Evolutionary conservation across 192 early-diverging fungal species (phyloP), one percentile per base, ranked within the genome.

Genomic region (Coemansia sp.): DNA sequence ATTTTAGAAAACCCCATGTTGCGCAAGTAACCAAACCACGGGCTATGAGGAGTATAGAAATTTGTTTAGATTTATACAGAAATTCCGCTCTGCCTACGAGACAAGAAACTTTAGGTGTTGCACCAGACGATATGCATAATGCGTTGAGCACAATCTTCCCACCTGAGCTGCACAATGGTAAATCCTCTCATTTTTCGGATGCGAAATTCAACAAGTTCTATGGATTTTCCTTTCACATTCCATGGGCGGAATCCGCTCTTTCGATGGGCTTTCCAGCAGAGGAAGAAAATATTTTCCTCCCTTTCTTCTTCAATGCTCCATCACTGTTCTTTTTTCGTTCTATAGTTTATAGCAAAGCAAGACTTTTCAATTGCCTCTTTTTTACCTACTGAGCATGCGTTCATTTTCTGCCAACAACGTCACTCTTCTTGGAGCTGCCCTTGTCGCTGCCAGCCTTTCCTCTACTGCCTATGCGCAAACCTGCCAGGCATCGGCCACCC

Each of bases 1-100:
- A 73, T 79, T 36, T 67, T 79, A 3, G 71, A 69, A 63, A 79
- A 79, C 41, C 71, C 76, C n/a, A 60, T 57, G 70, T 64, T 74
- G 33, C 54, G 66, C 23, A 50, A 54, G 29, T 54, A 54, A 25
- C 4, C 41, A 44, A 2, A n/a, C n/a, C n/a, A n/a, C n/a, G n/a
- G n/a, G n/a, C n/a, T n/a, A n/a, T n/a, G n/a, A n/a, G n/a, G n/a
- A n/a, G n/a, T n/a, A n/a, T n/a, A n/a, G n/a, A n/a, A n/a, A n/a
- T n/a, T n/a, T n/a, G n/a, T n/a, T n/a, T n/a, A n/a, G n/a, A n/a
- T n/a, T n/a, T n/a, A n/a, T n/a, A n/a, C n/a, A n/a, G n/a, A n/a
- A n/a, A n/a, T n/a, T n/a, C n/a, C n/a, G n/a, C n/a, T n/a, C n/a
- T n/a, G n/a, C n/a, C n/a, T n/a, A n/a, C n/a, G n/a, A n/a, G n/a